Evolutionary conservation across 805 yeast genomes (phyloP), one percentile per base, ranked within the genome.

Genomic region (Saccharomyces kudriavzevii): DNA sequence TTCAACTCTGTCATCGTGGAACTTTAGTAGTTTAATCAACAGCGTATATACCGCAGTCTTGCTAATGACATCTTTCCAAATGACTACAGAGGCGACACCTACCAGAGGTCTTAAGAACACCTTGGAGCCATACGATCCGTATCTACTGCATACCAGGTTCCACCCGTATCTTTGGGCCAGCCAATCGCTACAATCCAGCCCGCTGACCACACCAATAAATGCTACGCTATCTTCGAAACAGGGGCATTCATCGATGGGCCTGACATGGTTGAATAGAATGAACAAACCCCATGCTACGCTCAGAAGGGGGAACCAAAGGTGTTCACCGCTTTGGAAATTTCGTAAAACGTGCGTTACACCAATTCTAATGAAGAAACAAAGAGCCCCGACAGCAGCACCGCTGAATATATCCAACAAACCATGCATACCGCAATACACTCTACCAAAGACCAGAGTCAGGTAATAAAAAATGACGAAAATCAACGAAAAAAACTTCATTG

Each of bases 351-450:
- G 26, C 6, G 17, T 40, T 1, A 31, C 26, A 2, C 28, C 5
- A 46, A 63, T 58, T 51, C 96, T 73, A 22, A 77, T 62, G 17
- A 74, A 48, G 58, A 80, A 81, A 29, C 86, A 74, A 0, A 70
- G 30, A 0, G 72, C 51, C 0, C 99, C 99, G 22, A 89, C 71
- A 0, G 77, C 0, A 0, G 81, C 69, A 6, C 99, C 99, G 11
- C 79, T 66, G 0, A 72, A 50, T 3, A 94, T 75, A 67, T 94
- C 99, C 25, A 87, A 69, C 55, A 88, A 80, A 1, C 99, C 99
- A 70, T 94, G 99, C 99, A 94, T 94, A 9, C 99, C 99, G 69
- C 97, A 91, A 71, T 94, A 92, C 4, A 94, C 65, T 53, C 99
- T 76, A 22, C 99, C 99, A 56, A 81, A 66, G 0, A 88, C 79